A percentile compares a stretch with the other conserved stretches of the same genome.
phyloP scores from a whole-genome alignment of 495 filamentous ascomycete genomes.

The Talaromyces stipitatus region DNA sequence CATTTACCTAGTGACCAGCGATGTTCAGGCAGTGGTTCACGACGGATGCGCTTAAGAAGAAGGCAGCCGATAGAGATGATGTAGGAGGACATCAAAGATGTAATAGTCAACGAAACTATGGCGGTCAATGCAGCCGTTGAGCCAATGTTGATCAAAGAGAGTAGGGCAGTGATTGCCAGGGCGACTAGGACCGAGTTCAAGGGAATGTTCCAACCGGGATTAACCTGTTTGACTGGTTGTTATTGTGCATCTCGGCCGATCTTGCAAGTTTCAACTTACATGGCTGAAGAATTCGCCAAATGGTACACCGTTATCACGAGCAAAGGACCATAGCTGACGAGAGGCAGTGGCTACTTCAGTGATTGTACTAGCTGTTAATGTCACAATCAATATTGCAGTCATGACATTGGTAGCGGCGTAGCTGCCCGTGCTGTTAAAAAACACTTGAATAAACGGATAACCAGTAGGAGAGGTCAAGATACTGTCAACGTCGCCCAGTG shows the following conservation, averaged over 20 bases:
- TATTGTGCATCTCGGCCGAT: neutral
- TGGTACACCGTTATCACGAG: conserved; percentile 47
- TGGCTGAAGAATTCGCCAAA: conserved; percentile 43
- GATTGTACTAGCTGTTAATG: conserved; percentile 40
- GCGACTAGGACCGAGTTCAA: conserved; percentile 44
- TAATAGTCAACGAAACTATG: conserved; percentile 38
- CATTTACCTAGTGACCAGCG: conserved; percentile 43
- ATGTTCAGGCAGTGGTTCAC: conserved; percentile 31
- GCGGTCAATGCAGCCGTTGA: conserved; percentile 39
- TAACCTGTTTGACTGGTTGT: conserved; percentile 26
- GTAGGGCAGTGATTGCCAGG: conserved; percentile 35
- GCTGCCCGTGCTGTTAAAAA: conserved; percentile 41
- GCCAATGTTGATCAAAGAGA: conserved; percentile 48
- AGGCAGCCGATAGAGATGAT: conserved; percentile 42
- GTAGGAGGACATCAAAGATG: conserved; percentile 38
- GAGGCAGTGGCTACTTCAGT: conserved; percentile 50
- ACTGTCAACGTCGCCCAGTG: conserved; percentile 40
- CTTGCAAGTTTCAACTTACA: conserved; percentile 22
- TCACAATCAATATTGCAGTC: conserved; percentile 42
- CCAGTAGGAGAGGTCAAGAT: conserved; percentile 30
- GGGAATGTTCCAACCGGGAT: conserved; percentile 42
- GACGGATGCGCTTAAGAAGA: conserved; percentile 34
- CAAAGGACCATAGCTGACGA: conserved; percentile 51
- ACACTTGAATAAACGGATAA: conserved; percentile 48
- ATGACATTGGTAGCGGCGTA: conserved; percentile 39